These are phyloP conservation scores for Microbotryum scabiosae DNA, from an alignment of 1,284 basidiomycete species.

Conservation along the genomic window DNA sequence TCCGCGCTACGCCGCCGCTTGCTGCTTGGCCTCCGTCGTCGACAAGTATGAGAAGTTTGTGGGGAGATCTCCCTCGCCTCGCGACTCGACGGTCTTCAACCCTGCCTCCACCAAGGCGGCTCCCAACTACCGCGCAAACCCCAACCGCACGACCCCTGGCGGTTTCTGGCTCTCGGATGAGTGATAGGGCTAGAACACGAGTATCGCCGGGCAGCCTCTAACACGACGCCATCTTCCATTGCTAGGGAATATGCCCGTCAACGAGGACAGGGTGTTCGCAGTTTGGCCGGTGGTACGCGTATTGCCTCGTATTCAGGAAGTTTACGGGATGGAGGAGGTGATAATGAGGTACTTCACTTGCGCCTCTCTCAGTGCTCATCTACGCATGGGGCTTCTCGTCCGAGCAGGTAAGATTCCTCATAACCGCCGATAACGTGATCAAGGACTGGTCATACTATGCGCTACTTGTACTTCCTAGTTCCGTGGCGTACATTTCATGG, in stretches of 20 bases:
- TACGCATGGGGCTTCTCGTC: conserved; percentile 42
- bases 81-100: conserved; percentile 25
- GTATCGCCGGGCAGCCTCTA: not conserved
- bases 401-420: conserved; percentile 36
- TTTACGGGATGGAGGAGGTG: no score
- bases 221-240: not conserved
- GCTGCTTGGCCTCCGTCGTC: conserved; percentile 37
- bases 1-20: conserved; percentile 42
- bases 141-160: conserved; percentile 36
- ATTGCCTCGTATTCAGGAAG: not conserved
- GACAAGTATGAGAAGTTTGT: conserved; percentile 23
- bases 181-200: not conserved
- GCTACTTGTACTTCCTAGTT: not conserved
- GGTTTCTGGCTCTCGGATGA: conserved; percentile 35
- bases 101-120: conserved; percentile 10
- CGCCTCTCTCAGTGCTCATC: conserved; percentile 38
- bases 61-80: not conserved
- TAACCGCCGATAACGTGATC: no score
- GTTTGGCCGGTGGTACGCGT: conserved; percentile 14
- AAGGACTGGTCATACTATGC: no score
- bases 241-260: conserved; percentile 38
- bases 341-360: no score
- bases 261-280: conserved; percentile 41
- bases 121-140: conserved; percentile 40
- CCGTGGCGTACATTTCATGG: conserved; percentile 31